A percentile compares a stretch with the other conserved stretches of the same genome.
These are phyloP conservation scores for Gelatoporia subvermispora DNA, from an alignment of 768 basidiomycete genomes.

Conservation along the genomic window DNA sequence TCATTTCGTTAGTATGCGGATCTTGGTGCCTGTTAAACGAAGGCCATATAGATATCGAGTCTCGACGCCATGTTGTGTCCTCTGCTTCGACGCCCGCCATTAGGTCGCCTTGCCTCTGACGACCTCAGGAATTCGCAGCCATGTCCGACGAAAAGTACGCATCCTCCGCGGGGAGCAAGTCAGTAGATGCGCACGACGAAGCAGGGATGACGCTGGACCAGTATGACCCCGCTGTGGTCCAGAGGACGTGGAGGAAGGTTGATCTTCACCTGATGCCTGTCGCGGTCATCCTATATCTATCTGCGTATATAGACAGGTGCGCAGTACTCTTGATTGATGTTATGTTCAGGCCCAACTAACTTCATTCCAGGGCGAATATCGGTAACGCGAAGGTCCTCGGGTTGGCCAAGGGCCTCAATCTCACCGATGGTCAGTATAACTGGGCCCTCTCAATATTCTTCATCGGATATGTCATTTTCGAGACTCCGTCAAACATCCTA, in stretches of 20 bases:
- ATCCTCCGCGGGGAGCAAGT: slow-evolving; percentile 6
- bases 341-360: neutral
- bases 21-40: too few relatives aligned
- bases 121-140: neutral
- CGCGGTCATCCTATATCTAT: slow-evolving; percentile 34
- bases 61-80: too few relatives aligned
- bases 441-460: slow-evolving; percentile 38
- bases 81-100: too few relatives aligned
- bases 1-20: too few relatives aligned
- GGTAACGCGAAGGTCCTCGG: slow-evolving; percentile 29
- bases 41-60: too few relatives aligned
- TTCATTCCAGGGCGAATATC: slow-evolving; percentile 23
- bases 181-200: slow-evolving; percentile 3
- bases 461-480: slow-evolving; percentile 37
- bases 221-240: slow-evolving; percentile 14
- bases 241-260: slow-evolving; percentile 24
- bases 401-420: slow-evolving; percentile 15
- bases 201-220: slow-evolving; percentile 10
- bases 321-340: neutral
- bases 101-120: too few relatives aligned
- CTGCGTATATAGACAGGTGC: slow-evolving; percentile 26
- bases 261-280: slow-evolving; percentile 32
- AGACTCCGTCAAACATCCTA: slow-evolving; percentile 36
- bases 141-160: slow-evolving; percentile 6
- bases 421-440: slow-evolving; percentile 30